Conservation (phyloP, 1,284 basidiomycete species). For the Boletus albobrunnescens region DNA sequence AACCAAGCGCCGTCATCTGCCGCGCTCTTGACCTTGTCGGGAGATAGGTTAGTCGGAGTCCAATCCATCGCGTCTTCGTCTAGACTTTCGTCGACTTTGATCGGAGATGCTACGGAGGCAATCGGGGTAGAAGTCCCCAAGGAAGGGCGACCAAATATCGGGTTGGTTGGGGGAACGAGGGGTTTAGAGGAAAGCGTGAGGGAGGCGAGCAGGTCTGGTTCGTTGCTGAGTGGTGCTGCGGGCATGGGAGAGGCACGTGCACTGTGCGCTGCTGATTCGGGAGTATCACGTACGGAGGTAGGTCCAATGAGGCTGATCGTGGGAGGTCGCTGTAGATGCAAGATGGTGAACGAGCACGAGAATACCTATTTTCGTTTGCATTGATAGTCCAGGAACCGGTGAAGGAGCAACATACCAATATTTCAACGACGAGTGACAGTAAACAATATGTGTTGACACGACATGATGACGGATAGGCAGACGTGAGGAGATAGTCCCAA, state of each 20-base stretch:
- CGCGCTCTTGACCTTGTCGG: conserved; percentile 17
- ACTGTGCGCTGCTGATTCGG: conserved; percentile 25
- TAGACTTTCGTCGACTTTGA: conserved; percentile 23
- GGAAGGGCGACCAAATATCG: conserved; percentile 69
- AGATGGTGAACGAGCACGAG: conserved; percentile 45
- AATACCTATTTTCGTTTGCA: conserved; percentile 41
- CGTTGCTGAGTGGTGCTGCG: conserved; percentile 35
- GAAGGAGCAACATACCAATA: conserved; percentile 42
- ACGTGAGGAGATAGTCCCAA: conserved; percentile 38
- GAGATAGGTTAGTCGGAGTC: conserved; percentile 50
- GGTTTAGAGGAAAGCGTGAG: conserved; percentile 65
- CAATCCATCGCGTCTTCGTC: conserved; percentile 67
- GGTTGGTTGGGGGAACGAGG: conserved; percentile 40
- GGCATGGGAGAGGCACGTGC: conserved; percentile 26
- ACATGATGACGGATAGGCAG: conserved; percentile 34
- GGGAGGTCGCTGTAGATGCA: conserved; percentile 62
- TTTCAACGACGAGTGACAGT: conserved; percentile 44
- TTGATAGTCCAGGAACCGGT: conserved; percentile 4
- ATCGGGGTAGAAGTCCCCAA: conserved; percentile 26
- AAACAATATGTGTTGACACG: conserved; percentile 45
- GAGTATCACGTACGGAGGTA: conserved; percentile 38
- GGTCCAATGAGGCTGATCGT: conserved; percentile 61
- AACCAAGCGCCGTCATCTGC: conserved; percentile 43
- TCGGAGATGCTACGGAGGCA: conserved; percentile 18
- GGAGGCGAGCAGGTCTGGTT: conserved; percentile 57